A percentile compares a stretch with the other conserved stretches of the same genome.
phyloP scores from a whole-genome alignment of 2,329 filamentous ascomycete genomes.

The Aphanoascus verrucosus region DNA sequence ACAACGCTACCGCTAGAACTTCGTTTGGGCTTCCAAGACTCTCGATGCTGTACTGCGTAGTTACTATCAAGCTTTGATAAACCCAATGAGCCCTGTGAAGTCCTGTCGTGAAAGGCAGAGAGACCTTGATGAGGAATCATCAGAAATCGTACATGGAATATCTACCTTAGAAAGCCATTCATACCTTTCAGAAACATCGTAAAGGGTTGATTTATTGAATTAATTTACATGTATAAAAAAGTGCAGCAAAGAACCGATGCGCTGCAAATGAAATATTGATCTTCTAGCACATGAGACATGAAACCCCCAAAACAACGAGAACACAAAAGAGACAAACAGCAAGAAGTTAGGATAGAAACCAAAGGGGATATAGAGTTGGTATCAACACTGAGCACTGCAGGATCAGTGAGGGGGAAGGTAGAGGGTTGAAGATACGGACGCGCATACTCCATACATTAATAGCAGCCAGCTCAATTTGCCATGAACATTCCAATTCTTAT shows the following conservation, averaged over 20 bases:
- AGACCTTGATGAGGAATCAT: no score
- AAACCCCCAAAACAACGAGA: background rate
- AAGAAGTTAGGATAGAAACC: background rate
- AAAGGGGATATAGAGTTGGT: background rate
- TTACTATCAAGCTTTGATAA: no score
- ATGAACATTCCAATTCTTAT: background rate
- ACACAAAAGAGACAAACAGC: background rate
- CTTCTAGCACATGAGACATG: slow-evolving; percentile 1
- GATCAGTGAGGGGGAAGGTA: background rate
- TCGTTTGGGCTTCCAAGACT: no score
- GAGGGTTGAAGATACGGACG: background rate
- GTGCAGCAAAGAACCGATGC: background rate
- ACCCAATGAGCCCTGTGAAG: no score
- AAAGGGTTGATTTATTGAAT: background rate
- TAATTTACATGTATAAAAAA: slow-evolving; percentile 9
- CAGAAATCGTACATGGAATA: no score
- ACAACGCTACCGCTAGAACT: no score
- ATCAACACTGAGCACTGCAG: slow-evolving; percentile 3
- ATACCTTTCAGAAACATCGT: no score
- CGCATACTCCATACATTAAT: background rate
- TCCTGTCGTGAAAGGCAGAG: no score
- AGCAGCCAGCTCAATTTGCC: background rate
- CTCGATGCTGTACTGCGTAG: no score
- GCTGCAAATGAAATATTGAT: background rate
- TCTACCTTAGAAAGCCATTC: no score